phyloP scores from a whole-genome alignment of 257 asterid genomes.

The Ilex asprella region DNA sequence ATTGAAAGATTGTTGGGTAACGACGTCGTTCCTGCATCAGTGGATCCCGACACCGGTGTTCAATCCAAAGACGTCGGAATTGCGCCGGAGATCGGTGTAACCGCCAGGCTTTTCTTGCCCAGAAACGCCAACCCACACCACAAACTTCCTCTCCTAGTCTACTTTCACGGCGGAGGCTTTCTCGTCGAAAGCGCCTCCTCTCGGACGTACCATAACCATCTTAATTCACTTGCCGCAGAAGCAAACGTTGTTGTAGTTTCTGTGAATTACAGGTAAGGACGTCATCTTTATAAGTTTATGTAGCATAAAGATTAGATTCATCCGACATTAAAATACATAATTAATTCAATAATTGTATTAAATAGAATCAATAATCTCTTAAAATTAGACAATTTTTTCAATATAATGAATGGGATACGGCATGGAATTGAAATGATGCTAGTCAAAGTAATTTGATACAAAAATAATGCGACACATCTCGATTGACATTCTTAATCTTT shows the following conservation, averaged over 20 bases:
- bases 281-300: too few species aligned
- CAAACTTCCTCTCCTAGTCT: constrained; percentile 47
- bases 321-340: too few species aligned
- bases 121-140: constrained; percentile 8
- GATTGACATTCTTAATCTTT: too few species aligned
- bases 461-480: too few species aligned
- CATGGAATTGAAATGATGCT: too few species aligned
- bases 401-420: too few species aligned
- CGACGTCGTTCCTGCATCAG: constrained; percentile 25
- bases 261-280: constrained; percentile 43
- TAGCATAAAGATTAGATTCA: too few species aligned
- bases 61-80: constrained; percentile 39
- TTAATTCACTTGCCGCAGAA: constrained; percentile 29
- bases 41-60: constrained; percentile 41
- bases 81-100: constrained; percentile 14
- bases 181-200: constrained; percentile 37
- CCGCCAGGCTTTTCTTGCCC: constrained; percentile 50
- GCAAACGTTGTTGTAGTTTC: constrained; percentile 44
- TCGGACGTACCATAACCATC: constrained; percentile 20
- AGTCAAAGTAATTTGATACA: too few species aligned
- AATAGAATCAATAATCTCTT: too few species aligned
- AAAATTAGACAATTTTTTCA: too few species aligned
- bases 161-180: constrained; percentile 66
- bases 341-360: too few species aligned
- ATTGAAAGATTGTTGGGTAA: constrained; percentile 31